A percentile compares a stretch with the other conserved stretches of the same genome.
Evolutionary conservation across 2,329 filamentous ascomycete genomes (phyloP).

Genomic region (Diaporthe aspalathi): DNA sequence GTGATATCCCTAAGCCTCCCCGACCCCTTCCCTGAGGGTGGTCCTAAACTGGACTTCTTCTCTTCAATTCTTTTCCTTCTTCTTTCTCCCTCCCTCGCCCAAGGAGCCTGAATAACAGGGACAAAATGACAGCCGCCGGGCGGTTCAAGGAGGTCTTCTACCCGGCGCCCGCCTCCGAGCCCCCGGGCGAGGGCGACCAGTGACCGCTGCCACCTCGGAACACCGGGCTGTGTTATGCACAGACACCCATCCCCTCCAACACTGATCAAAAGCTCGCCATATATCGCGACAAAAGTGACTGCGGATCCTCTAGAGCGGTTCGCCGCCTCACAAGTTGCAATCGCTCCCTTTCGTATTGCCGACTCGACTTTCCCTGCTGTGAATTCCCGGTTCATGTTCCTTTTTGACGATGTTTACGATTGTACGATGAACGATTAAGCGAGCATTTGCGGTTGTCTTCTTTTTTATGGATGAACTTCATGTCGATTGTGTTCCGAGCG

Average conservation of each 20-base stretch:
- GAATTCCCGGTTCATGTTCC: not conserved
- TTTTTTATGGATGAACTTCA: not conserved
- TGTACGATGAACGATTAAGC: not conserved
- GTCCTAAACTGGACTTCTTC: no score
- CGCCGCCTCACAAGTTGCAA: not conserved
- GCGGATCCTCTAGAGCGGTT: not conserved
- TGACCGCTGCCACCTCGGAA: not conserved
- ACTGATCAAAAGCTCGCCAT: no score
- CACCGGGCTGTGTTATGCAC: not conserved
- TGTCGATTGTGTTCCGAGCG: not conserved
- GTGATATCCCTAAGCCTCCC: not conserved
- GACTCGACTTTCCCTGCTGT: no score
- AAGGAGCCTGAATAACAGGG: not conserved
- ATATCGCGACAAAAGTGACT: not conserved
- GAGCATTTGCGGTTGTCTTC: not conserved
- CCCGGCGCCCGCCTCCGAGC: constrained; percentile 37
- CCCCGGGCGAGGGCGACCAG: constrained; percentile 29
- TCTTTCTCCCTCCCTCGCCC: no score
- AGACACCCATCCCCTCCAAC: not conserved
- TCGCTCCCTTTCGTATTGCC: not conserved
- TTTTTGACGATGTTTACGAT: not conserved
- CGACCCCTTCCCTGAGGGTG: no score
- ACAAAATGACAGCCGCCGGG: constrained; percentile 46
- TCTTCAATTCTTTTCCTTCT: no score
- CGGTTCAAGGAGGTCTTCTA: constrained; percentile 57